These are phyloP conservation scores for Telfairia occidentalis DNA, from an alignment of 331 rosid genomes.

Conservation along the genomic window DNA sequence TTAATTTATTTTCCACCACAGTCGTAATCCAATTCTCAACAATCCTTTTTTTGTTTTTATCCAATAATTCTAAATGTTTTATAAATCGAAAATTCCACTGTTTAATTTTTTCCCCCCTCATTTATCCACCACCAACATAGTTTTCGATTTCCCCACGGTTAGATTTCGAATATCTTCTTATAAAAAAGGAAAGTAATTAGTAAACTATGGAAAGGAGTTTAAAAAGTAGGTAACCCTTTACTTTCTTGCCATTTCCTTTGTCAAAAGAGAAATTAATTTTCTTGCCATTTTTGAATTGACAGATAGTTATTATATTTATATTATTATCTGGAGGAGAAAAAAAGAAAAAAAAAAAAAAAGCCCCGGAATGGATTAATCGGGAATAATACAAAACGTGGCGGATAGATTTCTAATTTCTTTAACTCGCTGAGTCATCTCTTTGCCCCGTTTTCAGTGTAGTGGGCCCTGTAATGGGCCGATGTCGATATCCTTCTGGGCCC, in stretches of 20 bases:
- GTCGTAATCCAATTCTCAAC: not conserved
- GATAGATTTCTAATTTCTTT: not conserved
- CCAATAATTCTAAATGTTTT: not conserved
- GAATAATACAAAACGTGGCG: not conserved
- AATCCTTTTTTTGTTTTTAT: too few species aligned
- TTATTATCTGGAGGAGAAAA: not conserved
- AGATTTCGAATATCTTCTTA: not conserved
- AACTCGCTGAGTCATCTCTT: not conserved
- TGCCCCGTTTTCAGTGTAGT: not conserved
- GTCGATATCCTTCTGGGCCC: not conserved
- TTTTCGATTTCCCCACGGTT: not conserved
- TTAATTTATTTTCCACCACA: not conserved
- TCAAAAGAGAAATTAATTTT: too few species aligned
- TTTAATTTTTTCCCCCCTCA: not conserved
- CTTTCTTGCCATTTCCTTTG: too few species aligned
- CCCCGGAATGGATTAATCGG: not conserved
- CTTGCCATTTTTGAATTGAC: not conserved
- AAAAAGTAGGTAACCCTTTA: too few species aligned
- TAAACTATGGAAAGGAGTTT: not conserved
- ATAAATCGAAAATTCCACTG: not conserved
- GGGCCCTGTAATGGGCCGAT: conserved; percentile 1
- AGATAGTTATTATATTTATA: not conserved
- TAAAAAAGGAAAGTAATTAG: not conserved
- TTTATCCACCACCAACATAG: not conserved
- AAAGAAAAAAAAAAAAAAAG: not conserved